Evolutionary conservation across 495 filamentous ascomycete species (phyloP).

Genomic region (Baudoinia panamericana): DNA sequence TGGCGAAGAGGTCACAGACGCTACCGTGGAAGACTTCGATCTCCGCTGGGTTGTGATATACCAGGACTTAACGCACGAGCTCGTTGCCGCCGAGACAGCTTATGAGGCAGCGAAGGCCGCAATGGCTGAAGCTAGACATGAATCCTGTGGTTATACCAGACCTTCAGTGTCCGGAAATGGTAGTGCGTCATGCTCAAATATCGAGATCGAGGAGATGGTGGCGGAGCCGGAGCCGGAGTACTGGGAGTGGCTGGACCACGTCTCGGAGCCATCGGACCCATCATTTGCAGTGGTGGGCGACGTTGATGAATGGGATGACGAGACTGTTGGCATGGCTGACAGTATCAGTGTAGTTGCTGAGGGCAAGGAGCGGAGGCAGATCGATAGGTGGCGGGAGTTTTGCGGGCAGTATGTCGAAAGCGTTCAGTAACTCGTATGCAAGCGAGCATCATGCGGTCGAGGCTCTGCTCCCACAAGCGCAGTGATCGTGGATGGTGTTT

Average conservation of each 20-base stretch:
- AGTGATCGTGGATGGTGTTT: no score
- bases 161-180: no score
- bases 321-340: constrained; percentile 2
- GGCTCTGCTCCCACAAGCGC: no score
- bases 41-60: constrained; percentile 1
- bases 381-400: constrained; percentile 2
- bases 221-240: not conserved
- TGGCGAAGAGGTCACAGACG: no score
- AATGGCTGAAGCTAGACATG: no score
- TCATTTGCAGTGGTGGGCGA: not conserved
- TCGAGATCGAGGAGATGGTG: not conserved
- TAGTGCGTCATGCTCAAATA: no score
- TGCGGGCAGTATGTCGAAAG: no score
- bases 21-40: no score
- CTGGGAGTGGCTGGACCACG: not conserved
- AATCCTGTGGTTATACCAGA: no score
- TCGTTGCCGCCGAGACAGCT: constrained; percentile 2
- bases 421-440: no score
- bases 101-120: not conserved
- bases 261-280: not conserved
- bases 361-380: constrained; percentile 1
- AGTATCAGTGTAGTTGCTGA: constrained; percentile 7
- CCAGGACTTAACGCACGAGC: constrained; percentile 1
- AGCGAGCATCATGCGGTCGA: no score
- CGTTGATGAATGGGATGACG: constrained; percentile 2